Conservation (phyloP, 2,329 filamentous ascomycete species). For the Lasiodiplodia gonubiensis region DNA sequence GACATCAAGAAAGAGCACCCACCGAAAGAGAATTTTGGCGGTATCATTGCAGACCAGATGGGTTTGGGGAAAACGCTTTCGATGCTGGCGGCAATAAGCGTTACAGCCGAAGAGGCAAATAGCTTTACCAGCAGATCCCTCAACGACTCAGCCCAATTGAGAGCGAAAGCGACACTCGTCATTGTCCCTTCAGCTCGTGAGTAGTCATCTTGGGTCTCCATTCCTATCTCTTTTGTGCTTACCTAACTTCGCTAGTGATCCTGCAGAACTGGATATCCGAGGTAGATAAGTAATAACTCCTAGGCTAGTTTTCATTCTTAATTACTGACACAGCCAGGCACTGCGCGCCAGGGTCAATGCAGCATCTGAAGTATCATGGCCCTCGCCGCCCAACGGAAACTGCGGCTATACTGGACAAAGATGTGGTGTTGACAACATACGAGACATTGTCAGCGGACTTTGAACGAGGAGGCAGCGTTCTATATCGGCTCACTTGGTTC, state of each 20-base stretch:
- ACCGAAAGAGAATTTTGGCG: constrained; percentile 31
- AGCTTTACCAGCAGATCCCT: neutral
- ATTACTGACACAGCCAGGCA: neutral
- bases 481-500: neutral
- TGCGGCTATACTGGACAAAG: neutral
- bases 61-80: neutral
- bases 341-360: neutral
- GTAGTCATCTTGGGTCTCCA: too few relatives aligned
- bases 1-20: constrained; percentile 25
- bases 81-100: constrained; percentile 28
- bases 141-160: neutral
- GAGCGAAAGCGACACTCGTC: neutral
- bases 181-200: neutral
- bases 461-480: neutral
- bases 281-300: constrained; percentile 31
- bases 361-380: neutral
- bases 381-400: neutral
- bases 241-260: neutral
- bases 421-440: constrained; percentile 1
- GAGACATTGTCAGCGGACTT: neutral
- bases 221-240: neutral
- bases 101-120: neutral
- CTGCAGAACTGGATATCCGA: constrained; percentile 41
- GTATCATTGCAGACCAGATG: constrained; percentile 35
- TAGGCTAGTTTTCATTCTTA: neutral